phyloP scores from a whole-genome alignment of 2,329 filamentous ascomycete genomes.

The Epichloe sp. region DNA sequence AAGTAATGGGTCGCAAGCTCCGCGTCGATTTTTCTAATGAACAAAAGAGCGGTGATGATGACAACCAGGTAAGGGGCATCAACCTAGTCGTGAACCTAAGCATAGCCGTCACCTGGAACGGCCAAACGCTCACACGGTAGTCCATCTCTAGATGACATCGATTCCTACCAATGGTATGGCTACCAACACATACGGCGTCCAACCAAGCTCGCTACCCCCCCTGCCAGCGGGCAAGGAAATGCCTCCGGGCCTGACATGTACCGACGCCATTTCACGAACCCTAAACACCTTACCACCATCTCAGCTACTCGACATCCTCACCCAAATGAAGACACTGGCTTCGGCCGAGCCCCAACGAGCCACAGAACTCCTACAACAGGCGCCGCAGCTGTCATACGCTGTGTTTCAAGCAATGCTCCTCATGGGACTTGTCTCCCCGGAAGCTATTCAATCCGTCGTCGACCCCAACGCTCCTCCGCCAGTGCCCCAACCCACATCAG shows the following conservation, averaged over 20 bases:
- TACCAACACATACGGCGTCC: slow-evolving; percentile 18
- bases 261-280: slow-evolving; percentile 85
- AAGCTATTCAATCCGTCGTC: slow-evolving; percentile 68
- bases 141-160: slow-evolving; percentile 7
- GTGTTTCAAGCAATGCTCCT: slow-evolving; percentile 89
- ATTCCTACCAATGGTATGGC: slow-evolving; percentile 21
- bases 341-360: slow-evolving; percentile 69
- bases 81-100: background rate
- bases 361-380: slow-evolving; percentile 73
- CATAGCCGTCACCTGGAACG: background rate
- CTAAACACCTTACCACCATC: slow-evolving; percentile 74
- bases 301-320: slow-evolving; percentile 84
- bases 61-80: slow-evolving; percentile 10
- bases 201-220: slow-evolving; percentile 51
- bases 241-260: slow-evolving; percentile 67
- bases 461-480: slow-evolving; percentile 40
- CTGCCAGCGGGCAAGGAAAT: slow-evolving; percentile 77
- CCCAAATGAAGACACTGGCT: slow-evolving; percentile 88
- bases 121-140: background rate
- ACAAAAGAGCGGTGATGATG: slow-evolving; percentile 57
- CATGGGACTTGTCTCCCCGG: slow-evolving; percentile 86
- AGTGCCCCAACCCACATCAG: slow-evolving; percentile 15
- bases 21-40: slow-evolving; percentile 95
- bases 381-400: slow-evolving; percentile 85
- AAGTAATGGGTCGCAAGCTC: slow-evolving; percentile 88